Conservation (phyloP, 2,329 filamentous ascomycete genomes). For the Apiospora pterosperma region DNA sequence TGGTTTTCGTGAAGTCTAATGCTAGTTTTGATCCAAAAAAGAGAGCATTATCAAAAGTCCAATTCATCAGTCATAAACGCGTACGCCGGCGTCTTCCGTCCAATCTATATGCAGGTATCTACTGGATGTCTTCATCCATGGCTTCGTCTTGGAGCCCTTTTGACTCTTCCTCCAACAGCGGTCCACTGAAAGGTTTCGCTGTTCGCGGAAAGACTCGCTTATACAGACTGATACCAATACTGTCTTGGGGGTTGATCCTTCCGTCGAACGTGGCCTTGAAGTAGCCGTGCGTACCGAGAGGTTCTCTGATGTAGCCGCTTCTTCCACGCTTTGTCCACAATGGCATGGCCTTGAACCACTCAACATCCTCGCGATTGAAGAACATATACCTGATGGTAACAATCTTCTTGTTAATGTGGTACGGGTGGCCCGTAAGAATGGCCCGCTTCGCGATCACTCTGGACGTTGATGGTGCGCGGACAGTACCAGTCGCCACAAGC, state of each 20-base stretch:
- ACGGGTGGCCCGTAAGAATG: conserved; percentile 91
- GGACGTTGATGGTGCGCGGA: conserved; percentile 69
- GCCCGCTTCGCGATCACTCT: conserved; percentile 92
- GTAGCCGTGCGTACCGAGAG: conserved; percentile 95
- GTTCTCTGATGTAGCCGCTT: conserved; percentile 90
- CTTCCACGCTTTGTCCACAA: conserved; percentile 90
- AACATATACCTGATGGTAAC: conserved; percentile 99
- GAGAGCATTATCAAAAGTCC: neutral
- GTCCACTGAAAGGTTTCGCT: conserved; percentile 46
- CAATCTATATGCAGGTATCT: conserved; percentile 4
- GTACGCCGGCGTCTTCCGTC: neutral
- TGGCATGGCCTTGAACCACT: conserved; percentile 96
- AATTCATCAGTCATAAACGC: neutral
- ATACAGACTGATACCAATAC: conserved; percentile 85
- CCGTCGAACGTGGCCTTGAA: conserved; percentile 99
- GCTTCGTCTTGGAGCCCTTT: conserved; percentile 22
- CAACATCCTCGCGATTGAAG: conserved; percentile 92
- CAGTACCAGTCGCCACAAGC: conserved; percentile 83
- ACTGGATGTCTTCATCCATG: conserved; percentile 38
- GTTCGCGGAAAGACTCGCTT: conserved; percentile 80
- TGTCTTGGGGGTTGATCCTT: conserved; percentile 92
- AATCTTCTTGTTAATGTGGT: conserved; percentile 97
- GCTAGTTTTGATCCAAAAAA: neutral
- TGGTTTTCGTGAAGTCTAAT: neutral
- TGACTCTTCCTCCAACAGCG: conserved; percentile 35